Base-by-base conservation (phyloP, 1,139 yeast genomes). In the Blastobotrys proliferans region DNA sequence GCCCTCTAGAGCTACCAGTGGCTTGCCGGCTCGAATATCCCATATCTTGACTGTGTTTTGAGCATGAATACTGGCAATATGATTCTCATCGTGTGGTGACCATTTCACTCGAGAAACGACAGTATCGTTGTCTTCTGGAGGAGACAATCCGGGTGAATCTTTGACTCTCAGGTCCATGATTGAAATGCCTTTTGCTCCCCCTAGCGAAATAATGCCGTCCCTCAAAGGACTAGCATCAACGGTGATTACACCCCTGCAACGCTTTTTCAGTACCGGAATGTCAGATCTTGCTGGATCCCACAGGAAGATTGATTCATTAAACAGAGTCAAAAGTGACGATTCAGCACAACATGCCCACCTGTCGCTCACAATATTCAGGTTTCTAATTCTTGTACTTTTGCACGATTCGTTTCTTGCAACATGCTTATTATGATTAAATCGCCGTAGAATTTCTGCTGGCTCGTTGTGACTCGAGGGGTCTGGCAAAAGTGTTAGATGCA, bases 371-470 rank as follows among this genome's bases (percentile, higher is more conserved):
- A 71, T 51, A 20, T 61, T 63, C 10, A 73, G 50, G 34, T 66
- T 60, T 35, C 64, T 58, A 38, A 76, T 67, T n/a, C 72, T 42
- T 40, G 63, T 43, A 49, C 62, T 32, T 49, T 51, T 44, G 8
- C 56, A 52, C 16, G 45, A 44, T 16, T 40, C 41, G 21, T 18
- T 22, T 5, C 28, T 22, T 3, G 24, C 29, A 9, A 81, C 57
- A 54, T 82, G 86, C 51, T 79, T 79, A 40, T 74, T 66, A 62
- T 85, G 95, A 61, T 83, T 83, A 63, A 81, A 84, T 36, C 92
- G 68, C 60, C 81, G 81, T 51, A 82, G 67, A 16, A 85, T 81
- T 58, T 80, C 87, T 0, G 94, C 94, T 25, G 77, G 73, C 32
- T 69, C 73, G 24, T 68, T 68, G 13, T 66, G 69, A 22, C 61